Evolutionary conservation across 2,329 filamentous ascomycete genomes (phyloP).

Genomic region (Fusarium oxysporum): DNA sequence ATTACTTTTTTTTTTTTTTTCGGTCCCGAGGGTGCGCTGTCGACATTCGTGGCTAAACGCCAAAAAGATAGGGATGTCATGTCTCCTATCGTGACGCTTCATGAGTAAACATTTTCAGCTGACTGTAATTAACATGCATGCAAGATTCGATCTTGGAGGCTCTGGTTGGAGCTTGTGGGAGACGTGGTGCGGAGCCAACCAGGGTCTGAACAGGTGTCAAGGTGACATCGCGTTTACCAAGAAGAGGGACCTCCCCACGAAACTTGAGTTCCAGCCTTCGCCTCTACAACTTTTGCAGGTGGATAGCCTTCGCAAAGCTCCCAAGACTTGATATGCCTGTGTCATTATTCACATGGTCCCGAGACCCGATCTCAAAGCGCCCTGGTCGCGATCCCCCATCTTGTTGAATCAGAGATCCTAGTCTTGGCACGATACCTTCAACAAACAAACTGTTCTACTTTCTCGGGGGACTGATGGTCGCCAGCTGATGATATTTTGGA

Average conservation of each 20-base stretch:
- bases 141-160: slow-evolving; percentile 38
- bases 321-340: slow-evolving; percentile 32
- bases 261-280: slow-evolving; percentile 11
- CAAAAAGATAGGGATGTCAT: slow-evolving; percentile 23
- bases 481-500: slow-evolving; percentile 3
- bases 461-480: background rate
- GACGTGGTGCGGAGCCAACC: slow-evolving; percentile 38
- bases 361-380: slow-evolving; percentile 30
- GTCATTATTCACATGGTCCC: slow-evolving; percentile 38
- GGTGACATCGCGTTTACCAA: slow-evolving; percentile 41
- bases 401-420: slow-evolving; percentile 28
- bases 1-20: slow-evolving; percentile 12
- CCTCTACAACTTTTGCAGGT: slow-evolving; percentile 22
- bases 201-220: slow-evolving; percentile 40
- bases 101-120: slow-evolving; percentile 18
- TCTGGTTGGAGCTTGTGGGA: slow-evolving; percentile 43
- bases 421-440: slow-evolving; percentile 5
- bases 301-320: slow-evolving; percentile 23
- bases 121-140: slow-evolving; percentile 28
- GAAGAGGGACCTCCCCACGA: slow-evolving; percentile 37
- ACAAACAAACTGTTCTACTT: slow-evolving; percentile 11
- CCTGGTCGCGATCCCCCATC: slow-evolving; percentile 32
- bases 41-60: slow-evolving; percentile 23
- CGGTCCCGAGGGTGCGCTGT: slow-evolving; percentile 10
- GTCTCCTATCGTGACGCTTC: slow-evolving; percentile 11